phyloP scores from a whole-genome alignment of 305 asterid genomes.

The Fraxinus latifolia region DNA sequence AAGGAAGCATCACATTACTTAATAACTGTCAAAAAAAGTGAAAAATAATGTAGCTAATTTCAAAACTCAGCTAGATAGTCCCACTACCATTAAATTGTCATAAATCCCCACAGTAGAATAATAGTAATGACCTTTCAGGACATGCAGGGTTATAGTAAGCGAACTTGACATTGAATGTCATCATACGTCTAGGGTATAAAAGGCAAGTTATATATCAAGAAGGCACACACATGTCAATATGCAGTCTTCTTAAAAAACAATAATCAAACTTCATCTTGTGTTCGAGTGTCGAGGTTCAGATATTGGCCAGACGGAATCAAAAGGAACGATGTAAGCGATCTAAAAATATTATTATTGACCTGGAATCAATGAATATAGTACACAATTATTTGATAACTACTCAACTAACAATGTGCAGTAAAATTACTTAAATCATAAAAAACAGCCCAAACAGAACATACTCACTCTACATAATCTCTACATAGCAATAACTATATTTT shows the following conservation, averaged over 20 bases:
- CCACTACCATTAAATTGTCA: background rate
- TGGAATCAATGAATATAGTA: background rate
- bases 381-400: background rate
- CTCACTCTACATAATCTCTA: background rate
- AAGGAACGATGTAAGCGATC: background rate
- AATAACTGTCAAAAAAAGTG: background rate
- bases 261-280: background rate
- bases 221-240: background rate
- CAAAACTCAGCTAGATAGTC: background rate
- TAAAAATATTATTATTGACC: background rate
- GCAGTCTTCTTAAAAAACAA: background rate
- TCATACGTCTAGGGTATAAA: background rate
- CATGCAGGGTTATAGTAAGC: background rate
- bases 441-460: background rate
- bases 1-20: background rate
- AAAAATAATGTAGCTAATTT: background rate
- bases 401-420: background rate
- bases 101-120: background rate
- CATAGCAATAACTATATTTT: background rate
- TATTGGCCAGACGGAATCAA: background rate
- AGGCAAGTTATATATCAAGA: background rate
- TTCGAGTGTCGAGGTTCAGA: background rate
- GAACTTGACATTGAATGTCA: background rate
- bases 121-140: background rate
- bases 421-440: background rate